Evolutionary conservation across 768 basidiomycete genomes (phyloP), one percentile per base, ranked within the genome.

Genomic region (Pisolithus marmoratus): DNA sequence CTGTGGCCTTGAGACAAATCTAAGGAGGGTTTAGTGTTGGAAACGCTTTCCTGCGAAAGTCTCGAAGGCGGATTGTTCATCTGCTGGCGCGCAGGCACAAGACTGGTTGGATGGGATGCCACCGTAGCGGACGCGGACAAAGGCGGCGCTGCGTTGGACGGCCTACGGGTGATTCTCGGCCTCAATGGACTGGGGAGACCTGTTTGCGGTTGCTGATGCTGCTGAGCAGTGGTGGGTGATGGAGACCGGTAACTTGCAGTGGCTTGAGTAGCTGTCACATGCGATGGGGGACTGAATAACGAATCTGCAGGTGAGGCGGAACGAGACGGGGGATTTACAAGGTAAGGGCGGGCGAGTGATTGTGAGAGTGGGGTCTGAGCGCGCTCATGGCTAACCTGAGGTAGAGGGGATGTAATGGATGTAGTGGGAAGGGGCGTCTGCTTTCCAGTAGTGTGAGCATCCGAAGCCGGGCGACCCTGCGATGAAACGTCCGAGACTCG

Each of bases 141-240:
- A 8, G 69, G 67, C 9, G 66, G 50, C 24, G 73, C 68, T 19
- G 73, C 72, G 54, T 78, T 74, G 9, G 77, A 76, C 9, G 78
- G 79, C 14, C 73, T 70, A 45, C 76, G 71, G 11, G 48, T 61
- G 46, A 65, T 58, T 15, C 73, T 62, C 8, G 73, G 70, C 48
- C 73, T 61, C 44, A 74, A 48, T 6, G 70, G 58, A 34, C 63
- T 65, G 37, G 72, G 67, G 24, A 67, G 55, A 20, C 55, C 47
- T 1, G 60, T 51, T 11, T 61, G 67, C 17, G 63, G 52, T 49
- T 42, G 61, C 20, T 50, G 48, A 14, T 34, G 14, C 17, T 52
- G 47, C 42, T 55, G 40, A 8, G 17, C 23, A 19, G 17, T 29
- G 22, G 61, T 49, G 12, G 67, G 62, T 38, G 63, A 59, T 37